Evolutionary conservation across 2,329 filamentous ascomycete genomes (phyloP), one percentile per base, ranked within the genome.

Genomic region (Penicillium rolfsii): DNA sequence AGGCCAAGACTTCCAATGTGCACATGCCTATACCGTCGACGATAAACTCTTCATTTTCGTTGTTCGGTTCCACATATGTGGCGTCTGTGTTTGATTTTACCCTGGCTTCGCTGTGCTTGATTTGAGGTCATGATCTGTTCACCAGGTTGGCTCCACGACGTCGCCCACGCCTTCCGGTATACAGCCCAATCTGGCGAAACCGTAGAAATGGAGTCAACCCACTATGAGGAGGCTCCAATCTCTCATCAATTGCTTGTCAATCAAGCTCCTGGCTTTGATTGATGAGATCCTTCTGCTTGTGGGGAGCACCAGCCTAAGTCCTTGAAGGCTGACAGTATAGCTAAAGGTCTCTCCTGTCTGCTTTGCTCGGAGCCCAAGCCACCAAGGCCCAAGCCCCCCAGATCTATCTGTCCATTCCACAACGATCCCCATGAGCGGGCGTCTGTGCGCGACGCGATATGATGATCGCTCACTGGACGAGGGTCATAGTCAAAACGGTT

Each of bases 391-490:
- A 52, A 58, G 5, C 46, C 58, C 66, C 65, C 65, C 67, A 60
- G 64, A 63, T 65, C 58, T 61, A 63, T 65, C 58, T 61, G 22
- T 59, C 49, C 58, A 63, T 64, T 62, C 60, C 59, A 60, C 54
- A 19, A 55, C 57, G 54, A 61, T 57, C 62, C 58, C 50, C 61
- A 35, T 52, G 61, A 63, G 61, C 57, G 58, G 40, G 49, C 48
- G 63, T 67, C 67, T 69, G 67, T 70, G 67, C 66, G 60, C 60
- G 59, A 56, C 41, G 53, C 41, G 24, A 46, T 53, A 55, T 65
- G 62, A 58, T 61, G 64, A 69, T 69, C 67, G 49, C 49, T 60
- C 40, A 58, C 58, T 41, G 40, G 57, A 41, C 50, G 8, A 59
- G 59, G 52, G 52, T 8, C 58, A 59, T 48, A 55, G 60, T 62